A percentile compares a stretch with the other conserved stretches of the same genome.
phyloP scores from a whole-genome alignment of 805 yeast species.

The Zygoascus biomembranicola region DNA sequence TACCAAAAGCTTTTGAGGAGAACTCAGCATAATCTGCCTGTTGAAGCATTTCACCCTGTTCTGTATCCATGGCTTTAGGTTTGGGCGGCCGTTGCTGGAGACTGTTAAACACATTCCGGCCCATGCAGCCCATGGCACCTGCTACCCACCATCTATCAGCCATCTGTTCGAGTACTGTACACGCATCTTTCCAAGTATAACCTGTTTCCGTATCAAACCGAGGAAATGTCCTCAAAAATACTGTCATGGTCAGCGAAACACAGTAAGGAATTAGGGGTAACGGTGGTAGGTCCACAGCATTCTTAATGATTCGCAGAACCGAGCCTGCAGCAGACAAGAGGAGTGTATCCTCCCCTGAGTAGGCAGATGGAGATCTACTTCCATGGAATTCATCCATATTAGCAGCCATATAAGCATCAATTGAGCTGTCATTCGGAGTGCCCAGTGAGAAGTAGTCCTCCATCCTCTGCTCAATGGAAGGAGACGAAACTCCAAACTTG shows the following conservation, averaged over 20 bases:
- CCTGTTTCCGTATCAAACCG: slow-evolving; percentile 22
- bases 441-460: slow-evolving; percentile 3
- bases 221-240: slow-evolving; percentile 28
- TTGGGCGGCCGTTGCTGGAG: slow-evolving; percentile 9
- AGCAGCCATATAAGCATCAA: neutral
- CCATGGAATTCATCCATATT: neutral
- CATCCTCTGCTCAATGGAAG: slow-evolving; percentile 1
- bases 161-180: slow-evolving; percentile 21
- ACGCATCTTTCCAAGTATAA: slow-evolving; percentile 23
- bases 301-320: slow-evolving; percentile 21
- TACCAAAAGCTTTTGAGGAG: neutral
- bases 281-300: slow-evolving; percentile 22
- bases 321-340: slow-evolving; percentile 23
- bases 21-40: neutral
- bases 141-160: slow-evolving; percentile 30
- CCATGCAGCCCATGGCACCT: slow-evolving; percentile 31
- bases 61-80: neutral
- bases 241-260: slow-evolving; percentile 29
- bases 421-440: neutral
- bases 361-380: neutral
- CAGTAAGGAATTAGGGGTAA: slow-evolving; percentile 30
- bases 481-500: neutral
- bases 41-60: neutral
- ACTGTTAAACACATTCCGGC: slow-evolving; percentile 22
- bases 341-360: neutral